Percentiles rank a stretch among this genome's conserved stretches.
Evolutionary conservation across 345 rosid genomes (phyloP).

Genomic region (Reutealis trisperma): DNA sequence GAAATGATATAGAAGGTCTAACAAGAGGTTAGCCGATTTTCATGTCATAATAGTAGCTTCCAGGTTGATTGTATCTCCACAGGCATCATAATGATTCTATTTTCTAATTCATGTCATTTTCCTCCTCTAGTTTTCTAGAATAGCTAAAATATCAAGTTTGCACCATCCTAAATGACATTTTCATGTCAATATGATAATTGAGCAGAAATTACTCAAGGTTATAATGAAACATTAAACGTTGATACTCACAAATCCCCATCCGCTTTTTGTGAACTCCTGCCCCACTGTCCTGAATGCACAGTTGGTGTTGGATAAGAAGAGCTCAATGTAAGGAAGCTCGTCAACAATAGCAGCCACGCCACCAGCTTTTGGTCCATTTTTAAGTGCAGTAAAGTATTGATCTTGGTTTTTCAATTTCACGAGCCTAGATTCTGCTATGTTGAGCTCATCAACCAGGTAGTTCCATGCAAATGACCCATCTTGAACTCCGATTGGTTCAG

Average conservation of each 20-base stretch:
- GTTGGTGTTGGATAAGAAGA: conserved; percentile 61
- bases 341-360: conserved; percentile 94
- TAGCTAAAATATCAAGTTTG: neutral
- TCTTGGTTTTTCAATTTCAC: conserved; percentile 47
- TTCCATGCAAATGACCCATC: conserved; percentile 82
- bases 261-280: conserved; percentile 83
- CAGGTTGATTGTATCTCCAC: neutral
- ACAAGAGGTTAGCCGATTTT: neutral
- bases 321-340: conserved; percentile 90
- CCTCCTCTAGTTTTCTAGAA: neutral
- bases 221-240: neutral
- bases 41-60: neutral
- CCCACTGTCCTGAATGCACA: conserved; percentile 79
- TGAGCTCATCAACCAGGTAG: conserved; percentile 81
- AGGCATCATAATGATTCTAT: neutral
- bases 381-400: conserved; percentile 57
- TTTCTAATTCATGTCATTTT: neutral
- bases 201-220: neutral
- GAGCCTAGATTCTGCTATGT: conserved; percentile 67
- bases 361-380: conserved; percentile 58
- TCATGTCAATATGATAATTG: conserved; percentile 3
- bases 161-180: neutral
- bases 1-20: neutral
- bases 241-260: conserved; percentile 96
- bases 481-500: conserved; percentile 80